phyloP scores from a whole-genome alignment of 192 early-diverging fungal genomes.

The Cetraspora pellucida region DNA sequence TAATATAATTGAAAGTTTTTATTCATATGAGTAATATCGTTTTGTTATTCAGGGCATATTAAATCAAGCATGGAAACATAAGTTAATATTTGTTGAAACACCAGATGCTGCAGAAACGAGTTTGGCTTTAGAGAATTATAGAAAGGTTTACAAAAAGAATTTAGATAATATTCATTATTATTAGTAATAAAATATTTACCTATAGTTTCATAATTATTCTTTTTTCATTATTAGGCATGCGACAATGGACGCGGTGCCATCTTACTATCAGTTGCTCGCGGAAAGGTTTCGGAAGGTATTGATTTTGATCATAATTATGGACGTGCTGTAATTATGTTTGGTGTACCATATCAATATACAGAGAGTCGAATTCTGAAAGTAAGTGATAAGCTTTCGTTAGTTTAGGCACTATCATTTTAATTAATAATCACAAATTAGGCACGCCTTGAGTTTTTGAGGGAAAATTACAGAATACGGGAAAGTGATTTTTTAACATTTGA shows the following conservation, averaged over 20 bases:
- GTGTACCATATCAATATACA: constrained; percentile 99
- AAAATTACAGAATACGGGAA: constrained; percentile 91
- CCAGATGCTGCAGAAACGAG: constrained; percentile 98
- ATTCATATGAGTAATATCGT: neutral
- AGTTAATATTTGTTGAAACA: constrained; percentile 99
- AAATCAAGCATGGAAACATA: constrained; percentile 92
- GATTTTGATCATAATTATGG: constrained; percentile 99
- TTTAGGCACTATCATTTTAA: neutral
- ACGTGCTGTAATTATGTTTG: constrained; percentile 98
- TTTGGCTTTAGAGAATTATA: constrained; percentile 93
- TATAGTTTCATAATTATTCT: neutral
- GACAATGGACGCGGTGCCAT: constrained; percentile 99
- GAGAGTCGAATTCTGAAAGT: constrained; percentile 91
- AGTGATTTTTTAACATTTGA: constrained; percentile 99
- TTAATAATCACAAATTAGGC: constrained; percentile 53
- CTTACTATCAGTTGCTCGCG: constrained; percentile 94
- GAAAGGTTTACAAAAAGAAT: constrained; percentile 52
- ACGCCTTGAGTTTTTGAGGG: constrained; percentile 91
- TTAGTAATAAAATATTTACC: neutral
- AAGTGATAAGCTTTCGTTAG: neutral
- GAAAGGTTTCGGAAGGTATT: constrained; percentile 99
- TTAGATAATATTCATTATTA: neutral
- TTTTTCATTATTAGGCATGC: constrained; percentile 63
- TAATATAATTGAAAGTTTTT: neutral
- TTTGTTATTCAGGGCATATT: constrained; percentile 71